These are phyloP conservation scores for Penstemon eatonii DNA, from an alignment of 257 asterid genomes.

Conservation along the genomic window DNA sequence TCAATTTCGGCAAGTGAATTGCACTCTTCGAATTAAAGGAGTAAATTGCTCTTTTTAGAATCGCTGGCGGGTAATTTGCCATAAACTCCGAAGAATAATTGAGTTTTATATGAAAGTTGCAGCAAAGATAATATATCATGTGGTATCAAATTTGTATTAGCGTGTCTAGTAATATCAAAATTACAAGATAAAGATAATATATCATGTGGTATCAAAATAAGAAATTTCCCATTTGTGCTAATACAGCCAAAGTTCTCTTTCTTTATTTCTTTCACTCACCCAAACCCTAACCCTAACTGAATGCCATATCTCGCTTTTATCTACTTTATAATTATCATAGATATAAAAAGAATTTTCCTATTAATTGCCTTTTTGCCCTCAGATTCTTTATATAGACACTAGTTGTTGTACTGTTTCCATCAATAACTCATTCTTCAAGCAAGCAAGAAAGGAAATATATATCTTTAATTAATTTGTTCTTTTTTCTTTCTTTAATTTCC, in stretches of 20 bases:
- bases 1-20: no score
- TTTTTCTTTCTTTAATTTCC: slow-evolving; percentile 1
- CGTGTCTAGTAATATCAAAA: no score
- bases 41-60: no score
- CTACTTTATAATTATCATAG: neutral
- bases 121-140: no score
- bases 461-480: neutral
- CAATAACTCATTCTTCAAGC: slow-evolving; percentile 30
- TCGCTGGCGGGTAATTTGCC: no score
- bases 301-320: neutral
- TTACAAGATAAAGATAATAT: no score
- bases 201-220: neutral
- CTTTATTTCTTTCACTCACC: slow-evolving; percentile 14
- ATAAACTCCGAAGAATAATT: no score
- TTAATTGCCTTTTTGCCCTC: slow-evolving; percentile 26
- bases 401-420: slow-evolving; percentile 34
- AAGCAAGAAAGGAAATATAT: slow-evolving; percentile 25
- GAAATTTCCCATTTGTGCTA: slow-evolving; percentile 27
- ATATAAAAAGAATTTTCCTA: slow-evolving; percentile 7
- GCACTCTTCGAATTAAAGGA: no score
- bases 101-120: no score
- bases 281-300: slow-evolving; percentile 36
- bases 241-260: slow-evolving; percentile 37
- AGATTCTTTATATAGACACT: slow-evolving; percentile 39
- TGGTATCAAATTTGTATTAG: no score